Evolutionary conservation across 495 filamentous ascomycete genomes (phyloP), one percentile per base, ranked within the genome.

Genomic region (Cladorrhinum samala): DNA sequence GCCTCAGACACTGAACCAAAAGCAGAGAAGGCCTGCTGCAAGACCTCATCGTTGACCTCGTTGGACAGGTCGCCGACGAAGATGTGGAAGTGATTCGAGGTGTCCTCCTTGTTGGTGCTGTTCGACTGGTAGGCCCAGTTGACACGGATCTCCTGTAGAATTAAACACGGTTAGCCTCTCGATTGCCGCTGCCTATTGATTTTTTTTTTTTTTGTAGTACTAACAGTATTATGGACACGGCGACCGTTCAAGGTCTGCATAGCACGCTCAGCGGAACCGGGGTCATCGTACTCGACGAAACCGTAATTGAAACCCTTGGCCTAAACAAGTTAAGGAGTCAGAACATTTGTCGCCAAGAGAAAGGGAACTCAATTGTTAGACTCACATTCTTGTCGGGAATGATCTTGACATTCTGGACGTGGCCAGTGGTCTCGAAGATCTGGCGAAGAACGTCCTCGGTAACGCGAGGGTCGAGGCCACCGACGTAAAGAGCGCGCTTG

Each of bases 51-150:
- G 62, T 99, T 99, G 59, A 99, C 93, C 68, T 99, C 93, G 57
- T 99, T 99, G 57, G 92, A 96, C 41, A 99, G 77, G 71, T 99
- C 93, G 49, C 93, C 93, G 45, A 99, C 93, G 55, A 99, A 99
- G 64, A 99, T 96, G 71, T 99, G 93, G 77, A 95, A 99, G 65
- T 99, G 93, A 71, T 91, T 89, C 37, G 93, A 96, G 0, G 93
- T 99, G 61, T 99, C 93, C 72, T 99, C 93, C 72, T 97, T 97
- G 79, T 82, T 94, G 13, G 81, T 77, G 59, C 77, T 93, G 76
- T 95, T 99, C 57, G 91, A 95, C 73, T 97, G 93, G 62, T 97
- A 99, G 16, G 93, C 93, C 93, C 93, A 99, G 76, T 99, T 99
- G 59, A 99, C 93, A 46, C 91, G 88, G 57, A 99, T 99, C 78